Evolutionary conservation across 495 filamentous ascomycete species (phyloP).

Genomic region (Pseudevernia furfuracea): DNA sequence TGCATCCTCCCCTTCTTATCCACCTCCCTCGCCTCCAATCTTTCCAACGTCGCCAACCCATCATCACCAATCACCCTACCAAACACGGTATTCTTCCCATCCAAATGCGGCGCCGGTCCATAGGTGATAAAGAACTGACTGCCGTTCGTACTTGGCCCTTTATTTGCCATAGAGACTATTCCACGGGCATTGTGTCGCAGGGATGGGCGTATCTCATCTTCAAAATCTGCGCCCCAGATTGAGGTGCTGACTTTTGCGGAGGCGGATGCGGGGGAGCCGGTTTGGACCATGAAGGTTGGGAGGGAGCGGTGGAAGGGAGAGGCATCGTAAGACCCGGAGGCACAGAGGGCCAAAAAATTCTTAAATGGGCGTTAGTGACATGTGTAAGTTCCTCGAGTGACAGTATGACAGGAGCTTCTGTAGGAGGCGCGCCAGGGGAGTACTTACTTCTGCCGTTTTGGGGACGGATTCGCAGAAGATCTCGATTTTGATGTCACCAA

Average conservation of each 20-base stretch:
- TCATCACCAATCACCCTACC: conserved; percentile 63
- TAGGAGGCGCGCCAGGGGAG: not conserved
- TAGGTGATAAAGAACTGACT: conserved; percentile 92
- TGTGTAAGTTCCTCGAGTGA: not conserved
- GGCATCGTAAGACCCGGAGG: conserved; percentile 74
- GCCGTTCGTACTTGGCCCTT: conserved; percentile 72
- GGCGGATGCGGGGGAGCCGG: conserved; percentile 50
- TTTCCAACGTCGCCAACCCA: conserved; percentile 43
- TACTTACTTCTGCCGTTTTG: conserved; percentile 67
- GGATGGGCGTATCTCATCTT: conserved; percentile 85
- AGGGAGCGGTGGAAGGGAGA: conserved; percentile 91
- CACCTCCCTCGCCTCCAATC: conserved; percentile 73
- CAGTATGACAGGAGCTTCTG: not conserved
- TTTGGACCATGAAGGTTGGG: conserved; percentile 86
- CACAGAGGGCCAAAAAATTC: conserved; percentile 97
- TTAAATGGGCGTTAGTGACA: conserved; percentile 37
- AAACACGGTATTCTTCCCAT: conserved; percentile 91
- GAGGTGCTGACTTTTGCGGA: conserved; percentile 73
- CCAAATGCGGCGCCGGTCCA: conserved; percentile 80
- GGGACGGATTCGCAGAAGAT: conserved; percentile 93
- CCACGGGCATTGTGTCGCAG: conserved; percentile 81
- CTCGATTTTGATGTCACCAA: conserved; percentile 90
- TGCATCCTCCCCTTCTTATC: conserved; percentile 87
- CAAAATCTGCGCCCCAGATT: conserved; percentile 73
- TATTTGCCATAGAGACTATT: conserved; percentile 89